Evolutionary conservation across 345 rosid species (phyloP), one percentile per base, ranked within the genome.

Genomic region (Salix suchowensis): DNA sequence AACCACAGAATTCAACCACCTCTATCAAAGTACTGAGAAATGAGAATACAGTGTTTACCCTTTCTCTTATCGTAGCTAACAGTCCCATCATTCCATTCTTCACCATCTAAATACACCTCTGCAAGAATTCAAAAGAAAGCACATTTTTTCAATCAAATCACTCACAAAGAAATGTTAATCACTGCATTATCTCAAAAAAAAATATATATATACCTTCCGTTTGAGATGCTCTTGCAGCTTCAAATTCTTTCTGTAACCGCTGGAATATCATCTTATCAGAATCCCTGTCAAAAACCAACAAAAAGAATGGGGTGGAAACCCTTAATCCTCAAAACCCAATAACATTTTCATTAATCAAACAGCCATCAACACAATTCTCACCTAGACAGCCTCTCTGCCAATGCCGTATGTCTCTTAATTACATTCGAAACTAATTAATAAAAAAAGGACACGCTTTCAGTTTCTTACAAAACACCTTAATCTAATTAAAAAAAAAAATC

Each of bases 21-120:
- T 40, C 18, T 69, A 76, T 68, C 37, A 16, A 60, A 65, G 76
- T 30, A 26, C 64, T 2, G 23, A 62, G 71, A 68, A 10, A 14
- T 2, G 23, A 62, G 71, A 68, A 10, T 46, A 14, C 16, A 46
- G 18, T 15, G 16, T 84, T 77, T 89, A 95, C 98, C 97, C 88
- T 86, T 78, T 95, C 98, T 86, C 98, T 90, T 79, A 93, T 81
- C 34, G 97, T 95, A 78, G 98, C 98, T 77, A 93, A 76, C 50
- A 95, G 86, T 67, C 98, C 98, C 98, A 78, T 95, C 97, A 83
- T 90, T 91, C 98, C 98, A 95, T 80, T 90, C 89, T 78, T 91
- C 98, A 70, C 93, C 97, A 74, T 91, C 88, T 81, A 93, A 79
- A 83, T 71, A 77, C 79, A 92, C 79, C 86, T 93, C 99, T 89